Base-by-base conservation (phyloP, 768 basidiomycete species). In the Tylopilus intermedius region DNA sequence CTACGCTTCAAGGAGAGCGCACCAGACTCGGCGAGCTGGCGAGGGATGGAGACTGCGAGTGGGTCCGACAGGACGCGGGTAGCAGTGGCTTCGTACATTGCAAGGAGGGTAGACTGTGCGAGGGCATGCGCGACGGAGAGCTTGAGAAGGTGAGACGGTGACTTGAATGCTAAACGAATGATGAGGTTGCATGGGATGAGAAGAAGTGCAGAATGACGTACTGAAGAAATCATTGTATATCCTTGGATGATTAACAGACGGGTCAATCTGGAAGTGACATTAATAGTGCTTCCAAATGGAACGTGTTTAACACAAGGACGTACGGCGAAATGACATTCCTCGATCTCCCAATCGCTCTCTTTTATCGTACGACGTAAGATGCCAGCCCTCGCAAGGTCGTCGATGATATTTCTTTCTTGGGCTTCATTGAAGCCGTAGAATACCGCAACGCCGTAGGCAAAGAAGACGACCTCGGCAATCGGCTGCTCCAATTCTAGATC, bases 141-240 rank as follows among this genome's bases (percentile, higher is more conserved):
- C 62, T 94, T 90, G 42, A 92, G 83, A 38, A 94, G 81, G 62
- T 92, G 90, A 0, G 93, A 94, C 24, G 84, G 87, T 1, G 90
- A 88, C 73, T 94, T 94, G 65, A 96, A 86, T 4, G 94, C 93
- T 94, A 58, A 4, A 26, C 5, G 42, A 45, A 45, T 39, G 13
- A 5, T 45, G 18, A 57, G 39, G 11, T 44, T 22, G 33, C 24
- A 10, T 26, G 24, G 6, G 27, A 29, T 33, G 8, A 57, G 7
- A 29, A 22, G 18, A 33, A 24, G 47, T 29, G 8, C 37, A 15
- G n/a, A 49, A 27, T 26, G 9, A 76, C 87, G 59, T 63, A 94
- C 93, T 94, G 72, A 94, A 95, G 72, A 94, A 90, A 68, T 95
- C 94, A 56, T 97, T 95, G 72, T 90, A 96, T 58, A 97, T 94